These are phyloP conservation scores for Selaginella tamariscina DNA, from an alignment of 75 land plant genomes.

Conservation along the genomic window DNA sequence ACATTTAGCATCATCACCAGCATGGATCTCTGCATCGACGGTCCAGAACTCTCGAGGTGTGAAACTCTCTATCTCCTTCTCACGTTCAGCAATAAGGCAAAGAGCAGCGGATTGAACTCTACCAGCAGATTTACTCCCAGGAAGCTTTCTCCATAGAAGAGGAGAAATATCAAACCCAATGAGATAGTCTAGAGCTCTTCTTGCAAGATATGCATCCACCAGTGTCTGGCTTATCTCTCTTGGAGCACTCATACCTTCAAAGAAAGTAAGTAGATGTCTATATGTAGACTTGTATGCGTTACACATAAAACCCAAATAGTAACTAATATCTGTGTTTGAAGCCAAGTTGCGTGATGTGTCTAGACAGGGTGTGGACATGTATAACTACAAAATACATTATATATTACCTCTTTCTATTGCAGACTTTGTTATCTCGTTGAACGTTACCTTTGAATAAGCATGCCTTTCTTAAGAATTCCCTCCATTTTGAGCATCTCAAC, in stretches of 20 bases:
- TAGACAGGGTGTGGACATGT: too few relatives aligned
- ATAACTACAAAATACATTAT: too few relatives aligned
- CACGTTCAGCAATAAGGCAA: conserved; percentile 77
- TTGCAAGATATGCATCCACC: conserved; percentile 84
- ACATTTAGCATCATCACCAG: too few relatives aligned
- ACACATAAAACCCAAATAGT: too few relatives aligned
- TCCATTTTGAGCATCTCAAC: conserved; percentile 77
- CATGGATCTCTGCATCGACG: conserved; percentile 34
- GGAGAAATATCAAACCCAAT: conserved; percentile 95
- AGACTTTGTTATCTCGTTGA: conserved; percentile 80
- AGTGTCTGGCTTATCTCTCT: conserved; percentile 56
- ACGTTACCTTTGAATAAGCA: conserved; percentile 57
- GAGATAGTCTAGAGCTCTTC: conserved; percentile 92
- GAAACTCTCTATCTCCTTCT: conserved; percentile 75
- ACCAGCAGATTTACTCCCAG: conserved; percentile 95
- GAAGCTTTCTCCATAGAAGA: conserved; percentile 84
- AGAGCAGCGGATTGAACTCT: conserved; percentile 96
- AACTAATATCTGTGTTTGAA: too few relatives aligned
- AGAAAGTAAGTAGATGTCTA: too few relatives aligned
- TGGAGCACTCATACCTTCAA: conserved; percentile 49
- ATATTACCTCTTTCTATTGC: too few relatives aligned
- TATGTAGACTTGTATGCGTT: too few relatives aligned
- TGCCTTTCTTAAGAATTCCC: conserved; percentile 37
- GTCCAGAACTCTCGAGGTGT: conserved; percentile 83
- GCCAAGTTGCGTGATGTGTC: too few relatives aligned